phyloP scores from a whole-genome alignment of 495 filamentous ascomycete species.

The Apiosordaria backusii region DNA sequence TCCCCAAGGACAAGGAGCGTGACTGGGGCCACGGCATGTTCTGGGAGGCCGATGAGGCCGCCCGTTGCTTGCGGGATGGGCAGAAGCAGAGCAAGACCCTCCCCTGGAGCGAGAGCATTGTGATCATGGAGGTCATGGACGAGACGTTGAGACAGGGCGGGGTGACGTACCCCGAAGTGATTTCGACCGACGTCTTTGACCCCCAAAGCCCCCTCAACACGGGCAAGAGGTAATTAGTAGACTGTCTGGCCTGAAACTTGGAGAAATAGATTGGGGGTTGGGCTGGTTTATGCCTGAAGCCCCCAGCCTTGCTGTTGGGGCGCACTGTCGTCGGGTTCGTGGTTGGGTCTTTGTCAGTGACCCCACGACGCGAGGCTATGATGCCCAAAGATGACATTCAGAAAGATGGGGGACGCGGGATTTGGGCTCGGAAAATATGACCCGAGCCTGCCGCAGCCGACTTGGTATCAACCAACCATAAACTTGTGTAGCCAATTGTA shows the following conservation, averaged over 20 bases:
- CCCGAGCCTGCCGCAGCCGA: neutral
- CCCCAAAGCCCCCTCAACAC: slow-evolving; percentile 51
- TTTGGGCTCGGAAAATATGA: slow-evolving; percentile 10
- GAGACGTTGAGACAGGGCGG: slow-evolving; percentile 73
- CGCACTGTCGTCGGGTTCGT: neutral
- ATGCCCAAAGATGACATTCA: slow-evolving; percentile 5
- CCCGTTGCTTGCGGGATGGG: slow-evolving; percentile 77
- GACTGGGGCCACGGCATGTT: slow-evolving; percentile 78
- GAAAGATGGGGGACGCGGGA: neutral
- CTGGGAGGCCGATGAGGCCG: slow-evolving; percentile 92
- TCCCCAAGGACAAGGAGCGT: slow-evolving; percentile 52
- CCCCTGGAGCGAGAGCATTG: slow-evolving; percentile 77
- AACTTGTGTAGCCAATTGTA: neutral
- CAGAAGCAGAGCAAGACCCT: slow-evolving; percentile 71
- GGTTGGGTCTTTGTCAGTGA: neutral
- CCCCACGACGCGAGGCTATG: slow-evolving; percentile 1
- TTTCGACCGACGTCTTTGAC: slow-evolving; percentile 73
- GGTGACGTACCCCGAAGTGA: slow-evolving; percentile 73
- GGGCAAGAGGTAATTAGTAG: slow-evolving; percentile 37
- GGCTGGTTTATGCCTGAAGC: neutral
- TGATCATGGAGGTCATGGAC: slow-evolving; percentile 95
- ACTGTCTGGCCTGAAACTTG: too few species aligned
- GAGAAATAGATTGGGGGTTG: slow-evolving; percentile 4
- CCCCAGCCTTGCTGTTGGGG: neutral
- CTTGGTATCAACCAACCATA: neutral